These are phyloP conservation scores for Hypoxylon sp. DNA, from an alignment of 2,329 filamentous ascomycete genomes.

Conservation along the genomic window DNA sequence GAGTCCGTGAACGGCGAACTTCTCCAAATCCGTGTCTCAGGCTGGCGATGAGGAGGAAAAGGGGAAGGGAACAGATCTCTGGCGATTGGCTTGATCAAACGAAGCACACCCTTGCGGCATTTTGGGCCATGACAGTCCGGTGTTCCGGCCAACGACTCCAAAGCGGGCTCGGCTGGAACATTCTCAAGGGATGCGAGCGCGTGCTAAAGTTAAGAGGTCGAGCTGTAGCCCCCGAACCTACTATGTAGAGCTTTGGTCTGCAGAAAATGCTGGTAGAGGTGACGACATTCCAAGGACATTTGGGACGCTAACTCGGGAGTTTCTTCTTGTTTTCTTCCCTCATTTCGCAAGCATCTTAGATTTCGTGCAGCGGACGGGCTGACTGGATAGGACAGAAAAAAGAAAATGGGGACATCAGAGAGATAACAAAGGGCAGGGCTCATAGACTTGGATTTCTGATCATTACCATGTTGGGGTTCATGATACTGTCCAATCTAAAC, in stretches of 20 bases:
- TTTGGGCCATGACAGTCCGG: constrained; percentile 10
- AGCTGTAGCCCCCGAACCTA: background rate
- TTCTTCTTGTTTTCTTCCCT: background rate
- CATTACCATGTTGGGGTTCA: constrained; percentile 31
- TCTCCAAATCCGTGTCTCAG: background rate
- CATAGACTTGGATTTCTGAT: constrained; percentile 18
- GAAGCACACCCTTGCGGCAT: constrained; percentile 26
- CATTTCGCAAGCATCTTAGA: too few relatives aligned
- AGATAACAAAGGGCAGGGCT: background rate
- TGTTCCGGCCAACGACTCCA: background rate
- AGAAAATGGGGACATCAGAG: constrained; percentile 7
- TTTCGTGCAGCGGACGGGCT: background rate
- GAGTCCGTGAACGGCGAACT: background rate
- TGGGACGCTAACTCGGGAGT: background rate
- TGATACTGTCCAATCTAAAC: constrained; percentile 25
- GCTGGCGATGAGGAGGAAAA: background rate
- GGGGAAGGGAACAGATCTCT: too few relatives aligned
- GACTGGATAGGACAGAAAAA: constrained; percentile 1
- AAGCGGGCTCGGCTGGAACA: background rate
- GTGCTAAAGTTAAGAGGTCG: background rate
- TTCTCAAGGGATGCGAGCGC: background rate
- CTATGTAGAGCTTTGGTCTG: background rate
- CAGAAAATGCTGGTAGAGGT: constrained; percentile 11
- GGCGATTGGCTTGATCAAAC: constrained; percentile 12
- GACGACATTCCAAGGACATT: constrained; percentile 19